Base-by-base conservation (phyloP, 129 eudicot genomes). In the Flaveria brownii region DNA sequence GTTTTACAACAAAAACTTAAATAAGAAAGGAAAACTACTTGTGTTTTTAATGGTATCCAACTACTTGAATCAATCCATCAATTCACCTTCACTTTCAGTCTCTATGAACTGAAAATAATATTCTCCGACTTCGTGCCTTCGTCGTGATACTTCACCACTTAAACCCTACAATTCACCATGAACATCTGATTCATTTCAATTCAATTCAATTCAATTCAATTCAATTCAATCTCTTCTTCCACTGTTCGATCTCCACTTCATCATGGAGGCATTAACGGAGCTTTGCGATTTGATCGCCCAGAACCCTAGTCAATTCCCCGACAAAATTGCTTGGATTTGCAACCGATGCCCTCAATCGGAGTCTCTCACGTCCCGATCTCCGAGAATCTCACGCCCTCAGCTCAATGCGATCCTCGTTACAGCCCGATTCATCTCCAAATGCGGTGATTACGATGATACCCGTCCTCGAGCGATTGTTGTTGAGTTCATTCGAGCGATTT, bases 231-330 rank as follows among this genome's bases (percentile, higher is more conserved):
- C 17, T 1, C 2, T 59, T 63, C 25, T 61, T 65, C n/a, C 57
- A 68, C 68, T 41, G 5, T 55, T 25, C 26, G 71, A 78, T 70
- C 77, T 26, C 49, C 28, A 14, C 50, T 69, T 69, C 60, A 43
- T 43, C 20, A 94, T 94, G 99, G 97, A 94, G 77, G 77, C 99
- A 68, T 72, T 94, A 81, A 71, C 82, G 20, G 96, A 94, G 96
- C 90, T 94, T 1, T 94, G 96, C 77, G 96, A 94, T 85, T 68
- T 94, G 81, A 91, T 94, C 73, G 87, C 89, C 16, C 87, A 89
- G 61, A 83, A 86, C 75, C 97, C 99, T 36, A 75, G 63, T 9
- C 84, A 86, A 80, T 94, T 89, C 45, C 18, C 77, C 9, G 96
- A 91, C 22, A 94, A 94, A 78, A 72, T 94, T 13, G 81, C 78